These are phyloP conservation scores for Mortierella hygrophila DNA, from an alignment of 192 early-diverging fungal genomes.

Conservation along the genomic window DNA sequence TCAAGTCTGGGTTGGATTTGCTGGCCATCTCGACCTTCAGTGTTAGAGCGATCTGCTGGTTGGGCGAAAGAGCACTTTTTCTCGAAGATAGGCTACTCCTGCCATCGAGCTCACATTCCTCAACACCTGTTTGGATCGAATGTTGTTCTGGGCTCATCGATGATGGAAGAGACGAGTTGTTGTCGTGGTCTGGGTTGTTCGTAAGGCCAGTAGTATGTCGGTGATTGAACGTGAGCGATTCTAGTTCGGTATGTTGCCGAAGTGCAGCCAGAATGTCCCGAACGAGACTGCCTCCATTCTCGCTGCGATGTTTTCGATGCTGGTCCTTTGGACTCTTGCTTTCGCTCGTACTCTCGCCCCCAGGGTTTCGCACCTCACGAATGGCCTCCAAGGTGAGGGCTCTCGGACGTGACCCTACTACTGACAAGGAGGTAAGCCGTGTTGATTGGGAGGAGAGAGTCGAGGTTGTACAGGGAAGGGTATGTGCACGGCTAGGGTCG, in stretches of 20 bases:
- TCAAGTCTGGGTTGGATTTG: not conserved
- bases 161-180: not conserved
- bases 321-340: not conserved
- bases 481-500: slow-evolving; percentile 18
- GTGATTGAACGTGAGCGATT: slow-evolving; percentile 4
- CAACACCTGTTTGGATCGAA: not conserved
- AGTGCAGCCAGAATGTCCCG: slow-evolving; percentile 30
- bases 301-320: slow-evolving; percentile 37
- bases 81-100: not conserved
- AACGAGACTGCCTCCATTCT: slow-evolving; percentile 35
- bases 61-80: not conserved
- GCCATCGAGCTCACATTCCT: not conserved
- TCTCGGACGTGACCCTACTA: slow-evolving; percentile 9
- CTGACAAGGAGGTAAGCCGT: slow-evolving; percentile 3
- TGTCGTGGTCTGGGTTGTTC: no score
- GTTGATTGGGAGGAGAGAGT: not conserved
- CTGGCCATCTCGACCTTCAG: not conserved
- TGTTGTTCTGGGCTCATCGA: not conserved
- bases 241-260: slow-evolving; percentile 34
- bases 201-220: not conserved
- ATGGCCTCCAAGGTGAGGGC: slow-evolving; percentile 12
- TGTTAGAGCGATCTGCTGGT: not conserved
- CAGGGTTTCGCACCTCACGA: not conserved
- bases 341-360: not conserved
- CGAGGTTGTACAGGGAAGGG: slow-evolving; percentile 26